A percentile compares a stretch with the other conserved stretches of the same genome.
Evolutionary conservation across 1,284 basidiomycete species (phyloP).

Genomic region (Tetrapyrgos nigripes): DNA sequence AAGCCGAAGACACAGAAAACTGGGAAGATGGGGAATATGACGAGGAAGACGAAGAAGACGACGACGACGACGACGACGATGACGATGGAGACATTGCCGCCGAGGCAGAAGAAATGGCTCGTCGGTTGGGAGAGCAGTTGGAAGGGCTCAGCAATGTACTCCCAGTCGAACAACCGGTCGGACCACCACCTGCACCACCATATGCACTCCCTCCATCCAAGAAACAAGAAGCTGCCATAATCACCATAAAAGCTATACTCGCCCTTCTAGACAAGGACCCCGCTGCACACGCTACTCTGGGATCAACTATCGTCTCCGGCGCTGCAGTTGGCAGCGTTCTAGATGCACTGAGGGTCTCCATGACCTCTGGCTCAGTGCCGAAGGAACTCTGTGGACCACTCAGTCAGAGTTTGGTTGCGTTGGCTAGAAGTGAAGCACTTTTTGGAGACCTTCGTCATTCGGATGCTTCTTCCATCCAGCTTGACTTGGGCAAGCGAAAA

Average conservation of each 20-base stretch:
- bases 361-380: conserved; percentile 52
- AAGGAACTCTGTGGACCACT: conserved; percentile 60
- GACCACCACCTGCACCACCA: conserved; percentile 10
- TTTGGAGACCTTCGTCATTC: conserved; percentile 69
- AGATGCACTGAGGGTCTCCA: conserved; percentile 56
- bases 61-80: conserved; percentile 5
- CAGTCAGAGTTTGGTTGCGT: conserved; percentile 61
- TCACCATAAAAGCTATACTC: conserved; percentile 68
- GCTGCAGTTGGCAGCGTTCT: conserved; percentile 55
- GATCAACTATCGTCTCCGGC: conserved; percentile 54
- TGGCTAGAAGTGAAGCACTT: conserved; percentile 67
- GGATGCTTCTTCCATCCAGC: conserved; percentile 60
- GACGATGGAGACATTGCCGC: conserved; percentile 13
- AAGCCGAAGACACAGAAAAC: neutral
- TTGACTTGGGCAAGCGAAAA: conserved; percentile 72
- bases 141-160: conserved; percentile 25
- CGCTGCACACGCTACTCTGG: conserved; percentile 57
- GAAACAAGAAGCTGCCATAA: conserved; percentile 61
- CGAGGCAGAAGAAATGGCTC: conserved; percentile 15
- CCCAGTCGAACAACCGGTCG: conserved; percentile 6
- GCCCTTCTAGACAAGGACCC: conserved; percentile 60
- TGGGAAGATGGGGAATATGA: conserved; percentile 11
- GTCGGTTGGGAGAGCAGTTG: conserved; percentile 10
- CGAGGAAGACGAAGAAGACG: conserved; percentile 26
- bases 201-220: conserved; percentile 27